Evolutionary conservation across 2,329 filamentous ascomycete species (phyloP).

Genomic region (Pyricularia sp.): DNA sequence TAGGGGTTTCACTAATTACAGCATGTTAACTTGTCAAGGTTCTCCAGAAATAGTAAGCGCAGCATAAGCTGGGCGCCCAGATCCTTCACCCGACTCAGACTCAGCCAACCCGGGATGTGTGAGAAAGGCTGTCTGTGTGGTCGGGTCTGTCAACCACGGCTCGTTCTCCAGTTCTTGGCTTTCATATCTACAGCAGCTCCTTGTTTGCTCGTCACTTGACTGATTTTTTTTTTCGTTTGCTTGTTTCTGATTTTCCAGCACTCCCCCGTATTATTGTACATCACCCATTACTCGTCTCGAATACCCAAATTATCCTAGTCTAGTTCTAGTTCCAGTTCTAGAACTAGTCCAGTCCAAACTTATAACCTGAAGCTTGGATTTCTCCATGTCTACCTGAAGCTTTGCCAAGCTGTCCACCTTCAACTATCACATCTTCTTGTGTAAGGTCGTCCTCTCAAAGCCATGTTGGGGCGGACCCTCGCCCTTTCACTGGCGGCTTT

Average conservation of each 20-base stretch:
- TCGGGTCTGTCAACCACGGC: not conserved
- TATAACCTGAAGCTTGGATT: not conserved
- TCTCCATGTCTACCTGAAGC: not conserved
- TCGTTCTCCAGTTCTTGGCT: not conserved
- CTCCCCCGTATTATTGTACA: not conserved
- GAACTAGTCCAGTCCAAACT: not conserved
- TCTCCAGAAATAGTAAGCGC: not conserved
- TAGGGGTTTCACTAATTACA: not conserved
- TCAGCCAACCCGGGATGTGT: not conserved
- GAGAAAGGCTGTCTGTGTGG: not conserved
- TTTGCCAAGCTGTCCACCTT: not conserved
- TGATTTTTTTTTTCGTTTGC: not conserved
- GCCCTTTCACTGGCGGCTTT: not conserved
- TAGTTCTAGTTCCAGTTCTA: too few species aligned
- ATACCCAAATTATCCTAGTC: not conserved
- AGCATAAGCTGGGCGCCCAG: not conserved
- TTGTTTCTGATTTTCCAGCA: not conserved
- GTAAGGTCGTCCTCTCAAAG: not conserved
- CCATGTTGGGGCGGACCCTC: not conserved
- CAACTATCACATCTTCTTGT: not conserved
- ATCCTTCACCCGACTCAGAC: not conserved
- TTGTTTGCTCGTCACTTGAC: not conserved
- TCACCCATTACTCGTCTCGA: not conserved
- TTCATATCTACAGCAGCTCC: not conserved
- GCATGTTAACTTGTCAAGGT: not conserved